Base-by-base conservation (phyloP, 495 filamentous ascomycete genomes). In the Penicillium pulvis region DNA sequence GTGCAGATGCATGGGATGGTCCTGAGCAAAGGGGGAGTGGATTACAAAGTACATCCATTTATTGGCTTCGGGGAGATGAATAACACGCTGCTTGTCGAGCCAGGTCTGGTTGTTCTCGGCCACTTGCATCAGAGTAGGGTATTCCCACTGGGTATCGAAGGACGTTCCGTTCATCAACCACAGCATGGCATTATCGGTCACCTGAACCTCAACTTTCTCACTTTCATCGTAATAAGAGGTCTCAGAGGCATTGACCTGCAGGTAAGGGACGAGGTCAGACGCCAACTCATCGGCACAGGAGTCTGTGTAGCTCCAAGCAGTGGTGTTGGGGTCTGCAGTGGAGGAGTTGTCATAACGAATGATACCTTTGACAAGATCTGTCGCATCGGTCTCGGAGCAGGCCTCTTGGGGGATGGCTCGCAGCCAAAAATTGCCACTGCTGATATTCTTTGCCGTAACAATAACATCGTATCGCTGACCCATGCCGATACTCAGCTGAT, bases 381-480 rank as follows among this genome's bases (percentile, higher is more conserved):
- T 58, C 43, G 65, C 78, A 24, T 64, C 68, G 23, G 79, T 80
- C 12, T 71, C 61, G 30, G 77, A 68, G 43, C 81, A 84, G 10
- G 72, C 69, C 3, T 61, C 51, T 66, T 85, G 83, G 0, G 83
- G 79, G 35, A 83, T 80, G 12, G 83, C 77, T 20, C 85, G 81
- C 49, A 89, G 75, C 89, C 89, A 91, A 73, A 86, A 91, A 65
- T 83, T 83, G 8, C 69, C 56, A 19, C 62, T 56, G 10, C 53
- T 28, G 20, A 28, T 33, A 23, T 0, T 59, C 62, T 53, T 80
- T 76, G 14, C 87, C 42, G 82, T 80, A 49, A 91, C 82, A 59
- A 89, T 82, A 19, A 91, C 76, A 59, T 90, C 83, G 70, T 87
- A 87, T 36, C 89, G 79, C 72, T 91, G 86, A n/a, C 84, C 78